phyloP scores from a whole-genome alignment of 371 early-diverging fungal species.

The Rhizopus stolonifer region DNA sequence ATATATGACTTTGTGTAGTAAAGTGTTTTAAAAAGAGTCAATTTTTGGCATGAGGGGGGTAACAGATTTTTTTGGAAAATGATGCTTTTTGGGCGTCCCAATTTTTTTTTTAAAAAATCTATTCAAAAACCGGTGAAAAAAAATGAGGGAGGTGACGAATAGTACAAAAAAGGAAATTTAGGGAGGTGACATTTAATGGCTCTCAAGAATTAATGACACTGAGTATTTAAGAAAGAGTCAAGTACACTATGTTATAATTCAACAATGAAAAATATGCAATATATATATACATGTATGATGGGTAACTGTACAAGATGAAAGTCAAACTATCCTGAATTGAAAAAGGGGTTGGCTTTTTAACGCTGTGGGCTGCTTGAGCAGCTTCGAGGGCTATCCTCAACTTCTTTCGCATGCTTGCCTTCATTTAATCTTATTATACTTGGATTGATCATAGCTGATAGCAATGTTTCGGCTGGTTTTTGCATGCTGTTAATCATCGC shows the following conservation, averaged over 20 bases:
- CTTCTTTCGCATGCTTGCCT: constrained; percentile 17
- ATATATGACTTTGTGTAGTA: no score
- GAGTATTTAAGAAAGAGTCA: neutral
- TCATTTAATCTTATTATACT: constrained; percentile 14
- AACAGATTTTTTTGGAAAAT: no score
- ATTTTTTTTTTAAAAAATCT: no score
- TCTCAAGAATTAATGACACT: constrained; percentile 4
- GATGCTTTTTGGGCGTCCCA: no score
- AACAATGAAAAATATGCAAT: constrained; percentile 2
- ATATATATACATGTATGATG: neutral
- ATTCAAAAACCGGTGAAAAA: no score
- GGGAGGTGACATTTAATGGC: no score
- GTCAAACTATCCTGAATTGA: neutral
- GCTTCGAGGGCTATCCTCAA: constrained; percentile 11
- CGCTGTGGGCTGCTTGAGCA: neutral
- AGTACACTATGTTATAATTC: neutral
- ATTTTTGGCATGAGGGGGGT: no score
- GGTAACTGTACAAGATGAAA: neutral
- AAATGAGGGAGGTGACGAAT: no score
- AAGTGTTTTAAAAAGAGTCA: no score
- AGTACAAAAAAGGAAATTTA: no score
- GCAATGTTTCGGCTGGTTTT: constrained; percentile 4
- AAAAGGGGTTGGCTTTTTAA: neutral
- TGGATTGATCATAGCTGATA: constrained; percentile 10
- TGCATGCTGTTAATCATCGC: constrained; percentile 3